Evolutionary conservation across 1,139 yeast species (phyloP), one percentile per base, ranked within the genome.

Genomic region (Nakaseomyces sp.): DNA sequence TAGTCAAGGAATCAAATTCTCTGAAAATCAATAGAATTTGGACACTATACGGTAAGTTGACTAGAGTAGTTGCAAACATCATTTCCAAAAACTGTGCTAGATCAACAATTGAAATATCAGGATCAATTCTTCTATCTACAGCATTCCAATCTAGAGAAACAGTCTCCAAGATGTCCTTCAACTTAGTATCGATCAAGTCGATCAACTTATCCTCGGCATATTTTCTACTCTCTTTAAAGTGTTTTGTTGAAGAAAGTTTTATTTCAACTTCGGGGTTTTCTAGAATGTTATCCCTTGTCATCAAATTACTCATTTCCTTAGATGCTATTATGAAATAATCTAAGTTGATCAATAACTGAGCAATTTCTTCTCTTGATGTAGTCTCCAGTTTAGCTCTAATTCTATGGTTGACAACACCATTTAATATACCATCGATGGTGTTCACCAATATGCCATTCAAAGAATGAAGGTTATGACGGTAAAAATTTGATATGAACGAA

Each of bases 41-140:
- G 47, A 91, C 80, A 9, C 85, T 75, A 42, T 73, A 74, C 0
- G 97, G 96, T 36, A 91, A 71, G 50, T 83, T 85, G 16, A 84
- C 80, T 54, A 91, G 76, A n/a, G 94, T 87, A 1, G 95, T 81
- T 43, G 83, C 79, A 60, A 91, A 87, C 71, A 89, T 76, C 63
- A 87, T 86, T 51, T 84, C 87, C 61, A 91, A 71, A 63, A 81
- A 91, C 47, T 81, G 76, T n/a, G 95, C 91, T 70, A 88, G 79
- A 65, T 91, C 97, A 44, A 79, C 77, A 48, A 89, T 75, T 43
- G 84, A 81, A 51, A 74, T 74, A 51, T 85, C 83, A 13, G 96
- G 93, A 47, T 80, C 85, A 0, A 56, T 60, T 48, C 77, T 75
- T 17, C 69, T 59, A 3, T 62, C 60, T 5, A 77, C 75, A 4